Conservation (phyloP, 805 yeast genomes). For the Candida rishiriensis region DNA sequence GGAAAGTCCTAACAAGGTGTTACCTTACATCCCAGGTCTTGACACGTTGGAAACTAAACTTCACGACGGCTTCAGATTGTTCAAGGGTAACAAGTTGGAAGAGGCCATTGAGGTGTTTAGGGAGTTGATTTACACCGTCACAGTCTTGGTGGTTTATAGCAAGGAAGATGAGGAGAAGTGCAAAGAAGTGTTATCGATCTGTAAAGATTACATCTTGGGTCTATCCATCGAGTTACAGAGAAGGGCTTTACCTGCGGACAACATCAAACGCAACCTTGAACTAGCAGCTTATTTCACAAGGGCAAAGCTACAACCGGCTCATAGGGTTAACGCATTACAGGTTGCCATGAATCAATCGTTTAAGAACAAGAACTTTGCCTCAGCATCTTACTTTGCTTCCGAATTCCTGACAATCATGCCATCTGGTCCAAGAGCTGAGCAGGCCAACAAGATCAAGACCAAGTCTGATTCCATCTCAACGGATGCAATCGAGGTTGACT, state of each 20-base stretch:
- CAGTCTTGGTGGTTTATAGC: slow-evolving; percentile 64
- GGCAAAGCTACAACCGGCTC: slow-evolving; percentile 76
- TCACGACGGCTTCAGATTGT: slow-evolving; percentile 72
- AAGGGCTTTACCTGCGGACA: slow-evolving; percentile 68
- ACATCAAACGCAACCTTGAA: slow-evolving; percentile 83
- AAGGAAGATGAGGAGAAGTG: slow-evolving; percentile 78
- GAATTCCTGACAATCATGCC: slow-evolving; percentile 70
- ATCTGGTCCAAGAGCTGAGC: slow-evolving; percentile 80
- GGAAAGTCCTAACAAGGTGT: slow-evolving; percentile 39
- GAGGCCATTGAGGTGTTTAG: slow-evolving; percentile 80
- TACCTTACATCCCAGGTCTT: slow-evolving; percentile 74
- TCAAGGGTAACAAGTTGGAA: slow-evolving; percentile 78
- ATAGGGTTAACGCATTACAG: slow-evolving; percentile 81
- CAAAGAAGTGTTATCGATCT: slow-evolving; percentile 60
- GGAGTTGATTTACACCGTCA: slow-evolving; percentile 67
- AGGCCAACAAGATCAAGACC: slow-evolving; percentile 77
- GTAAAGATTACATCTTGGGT: slow-evolving; percentile 90
- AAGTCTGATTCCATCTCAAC: slow-evolving; percentile 75
- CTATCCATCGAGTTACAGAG: slow-evolving; percentile 87
- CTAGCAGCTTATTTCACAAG: slow-evolving; percentile 94
- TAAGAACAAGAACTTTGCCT: slow-evolving; percentile 80
- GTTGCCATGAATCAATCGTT: slow-evolving; percentile 94
- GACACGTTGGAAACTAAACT: slow-evolving; percentile 58
- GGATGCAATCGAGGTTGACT: slow-evolving; percentile 87
- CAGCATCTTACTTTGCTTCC: slow-evolving; percentile 85